Evolutionary conservation across 2,329 filamentous ascomycete genomes (phyloP).

Genomic region (Diaporthe sp.): DNA sequence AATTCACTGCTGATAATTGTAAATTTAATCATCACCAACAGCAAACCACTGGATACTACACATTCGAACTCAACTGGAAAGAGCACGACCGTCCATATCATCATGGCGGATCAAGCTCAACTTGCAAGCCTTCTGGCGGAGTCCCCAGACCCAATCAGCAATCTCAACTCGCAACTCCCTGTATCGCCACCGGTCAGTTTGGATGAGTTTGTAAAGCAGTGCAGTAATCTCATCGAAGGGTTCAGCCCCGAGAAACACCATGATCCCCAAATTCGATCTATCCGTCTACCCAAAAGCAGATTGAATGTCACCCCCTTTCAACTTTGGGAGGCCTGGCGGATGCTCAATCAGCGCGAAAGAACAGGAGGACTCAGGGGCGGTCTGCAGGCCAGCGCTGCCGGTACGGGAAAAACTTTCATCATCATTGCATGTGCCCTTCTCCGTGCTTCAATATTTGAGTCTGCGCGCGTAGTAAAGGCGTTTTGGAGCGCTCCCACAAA

Average conservation of each 20-base stretch:
- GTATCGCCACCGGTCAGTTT: not conserved
- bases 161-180: not conserved
- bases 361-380: not conserved
- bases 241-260: not conserved
- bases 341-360: not conserved
- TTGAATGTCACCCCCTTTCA: not conserved
- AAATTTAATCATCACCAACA: not conserved
- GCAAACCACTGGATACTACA: not conserved
- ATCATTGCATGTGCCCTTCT: fast-evolving
- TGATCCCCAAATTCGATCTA: not conserved
- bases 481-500: not conserved
- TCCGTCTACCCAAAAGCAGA: not conserved
- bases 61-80: too few species aligned
- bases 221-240: not conserved
- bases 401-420: fast-evolving
- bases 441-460: fast-evolving
- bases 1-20: not conserved
- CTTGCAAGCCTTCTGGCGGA: not conserved
- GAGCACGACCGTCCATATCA: not conserved
- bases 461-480: fast-evolving
- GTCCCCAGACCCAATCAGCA: not conserved
- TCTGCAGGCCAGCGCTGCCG: not conserved
- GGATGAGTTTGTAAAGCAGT: not conserved
- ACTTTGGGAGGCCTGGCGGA: not conserved
- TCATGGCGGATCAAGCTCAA: not conserved